Percentiles rank a stretch among this genome's conserved stretches.
Conservation (phyloP, 139 green algal genomes). For the Tetradesmus lagerheimii region DNA sequence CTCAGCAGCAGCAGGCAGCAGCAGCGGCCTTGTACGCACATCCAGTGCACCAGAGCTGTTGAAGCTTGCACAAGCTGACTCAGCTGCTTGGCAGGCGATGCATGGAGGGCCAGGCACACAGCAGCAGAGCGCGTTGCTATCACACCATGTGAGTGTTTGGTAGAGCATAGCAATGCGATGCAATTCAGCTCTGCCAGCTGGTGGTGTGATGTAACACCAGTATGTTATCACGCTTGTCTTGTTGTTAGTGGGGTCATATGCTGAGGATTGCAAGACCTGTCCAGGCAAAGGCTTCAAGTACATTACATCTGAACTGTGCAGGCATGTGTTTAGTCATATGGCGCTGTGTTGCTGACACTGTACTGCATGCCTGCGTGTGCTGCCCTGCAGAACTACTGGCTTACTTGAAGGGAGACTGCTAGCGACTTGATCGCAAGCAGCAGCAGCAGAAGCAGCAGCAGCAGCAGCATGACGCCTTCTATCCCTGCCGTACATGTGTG, state of each 20-base stretch:
- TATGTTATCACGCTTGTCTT: too few relatives aligned
- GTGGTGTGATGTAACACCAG: too few relatives aligned
- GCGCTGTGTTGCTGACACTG: not conserved
- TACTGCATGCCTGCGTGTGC: not conserved
- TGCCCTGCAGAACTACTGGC: conserved; percentile 32
- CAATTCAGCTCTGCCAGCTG: not conserved
- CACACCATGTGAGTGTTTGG: not conserved
- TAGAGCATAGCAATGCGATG: not conserved
- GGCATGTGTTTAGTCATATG: not conserved
- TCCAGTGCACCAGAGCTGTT: conserved; percentile 24
- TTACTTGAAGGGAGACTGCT: not conserved
- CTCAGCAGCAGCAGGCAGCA: conserved; percentile 6
- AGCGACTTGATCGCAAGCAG: not conserved
- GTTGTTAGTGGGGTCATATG: too few relatives aligned
- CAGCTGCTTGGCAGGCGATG: not conserved
- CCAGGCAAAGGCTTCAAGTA: too few relatives aligned
- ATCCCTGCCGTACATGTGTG: not conserved
- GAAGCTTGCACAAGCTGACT: conserved; percentile 32
- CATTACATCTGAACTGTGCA: not conserved
- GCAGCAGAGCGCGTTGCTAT: conserved; percentile 4
- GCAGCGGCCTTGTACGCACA: not conserved
- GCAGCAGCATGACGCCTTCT: not conserved
- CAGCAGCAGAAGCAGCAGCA: not conserved
- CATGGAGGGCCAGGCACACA: conserved; percentile 2
- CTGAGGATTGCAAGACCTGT: too few relatives aligned